phyloP scores from a whole-genome alignment of 345 rosid species.

The Lagerstroemia speciosa region DNA sequence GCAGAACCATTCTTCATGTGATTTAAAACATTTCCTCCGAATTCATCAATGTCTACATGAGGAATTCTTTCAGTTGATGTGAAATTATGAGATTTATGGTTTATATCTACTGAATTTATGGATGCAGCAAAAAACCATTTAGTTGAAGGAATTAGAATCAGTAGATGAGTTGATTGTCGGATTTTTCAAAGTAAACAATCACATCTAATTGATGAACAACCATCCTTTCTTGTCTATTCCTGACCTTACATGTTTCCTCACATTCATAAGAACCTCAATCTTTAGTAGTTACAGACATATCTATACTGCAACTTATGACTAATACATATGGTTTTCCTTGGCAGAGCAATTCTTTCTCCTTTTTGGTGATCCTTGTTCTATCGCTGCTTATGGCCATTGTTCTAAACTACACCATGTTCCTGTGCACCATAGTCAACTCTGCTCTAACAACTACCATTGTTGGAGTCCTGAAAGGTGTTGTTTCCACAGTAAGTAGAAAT shows the following conservation, averaged over 20 bases:
- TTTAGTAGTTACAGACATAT: not conserved
- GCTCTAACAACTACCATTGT: constrained; percentile 95
- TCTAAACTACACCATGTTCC: constrained; percentile 95
- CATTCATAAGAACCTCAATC: not conserved
- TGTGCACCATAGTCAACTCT: constrained; percentile 93
- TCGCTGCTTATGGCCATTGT: constrained; percentile 89
- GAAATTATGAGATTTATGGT: not conserved
- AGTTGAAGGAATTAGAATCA: too few species aligned
- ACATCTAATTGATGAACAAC: not conserved
- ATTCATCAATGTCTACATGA: not conserved
- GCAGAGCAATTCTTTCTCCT: constrained; percentile 73
- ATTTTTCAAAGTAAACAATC: not conserved
- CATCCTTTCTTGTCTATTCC: not conserved
- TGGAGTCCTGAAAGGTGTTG: constrained; percentile 97
- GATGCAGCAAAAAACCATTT: too few species aligned
- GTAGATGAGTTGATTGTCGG: not conserved
- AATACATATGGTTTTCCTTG: not conserved
- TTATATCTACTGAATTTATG: too few species aligned
- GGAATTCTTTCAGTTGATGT: not conserved
- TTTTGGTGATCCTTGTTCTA: constrained; percentile 51
- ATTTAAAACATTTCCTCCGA: not conserved
- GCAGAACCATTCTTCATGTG: not conserved
- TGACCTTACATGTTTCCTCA: not conserved
- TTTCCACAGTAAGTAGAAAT: constrained; percentile 62
- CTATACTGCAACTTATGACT: not conserved